Conservation (phyloP, 768 basidiomycete genomes). For the Mycena haematopus region DNA sequence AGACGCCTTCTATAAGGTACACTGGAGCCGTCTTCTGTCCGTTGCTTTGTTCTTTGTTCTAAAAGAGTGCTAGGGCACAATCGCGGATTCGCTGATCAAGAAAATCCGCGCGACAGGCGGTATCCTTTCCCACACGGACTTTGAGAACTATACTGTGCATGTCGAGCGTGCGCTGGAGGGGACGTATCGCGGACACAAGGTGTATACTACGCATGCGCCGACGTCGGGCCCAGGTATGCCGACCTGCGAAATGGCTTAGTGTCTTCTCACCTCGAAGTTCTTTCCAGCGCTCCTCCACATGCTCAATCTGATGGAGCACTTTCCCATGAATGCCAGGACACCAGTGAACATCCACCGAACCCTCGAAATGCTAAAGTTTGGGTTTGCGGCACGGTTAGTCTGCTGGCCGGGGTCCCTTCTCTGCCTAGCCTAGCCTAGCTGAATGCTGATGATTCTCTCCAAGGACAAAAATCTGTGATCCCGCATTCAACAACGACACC, state of each 20-base stretch:
- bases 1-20: conserved; percentile 81
- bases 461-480: conserved; percentile 87
- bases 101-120: conserved; percentile 80
- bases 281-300: conserved; percentile 79
- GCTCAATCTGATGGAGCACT: conserved; percentile 90
- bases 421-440: not conserved
- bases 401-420: not conserved
- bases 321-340: conserved; percentile 58
- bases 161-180: conserved; percentile 79
- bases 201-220: conserved; percentile 88
- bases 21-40: conserved; percentile 26
- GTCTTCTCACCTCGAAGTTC: not conserved
- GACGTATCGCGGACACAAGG: conserved; percentile 74
- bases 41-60: conserved; percentile 29
- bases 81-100: conserved; percentile 79
- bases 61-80: conserved; percentile 60
- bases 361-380: conserved; percentile 85
- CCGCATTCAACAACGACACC: conserved; percentile 64
- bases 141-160: conserved; percentile 71
- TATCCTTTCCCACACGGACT: conserved; percentile 77
- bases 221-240: conserved; percentile 75
- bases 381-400: conserved; percentile 55
- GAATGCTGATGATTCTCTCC: not conserved
- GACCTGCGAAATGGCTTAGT: not conserved
- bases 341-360: conserved; percentile 77